Percentiles rank a stretch among this genome's conserved stretches.
phyloP scores from a whole-genome alignment of 768 basidiomycete genomes.

The Boletus vinaceobasis region DNA sequence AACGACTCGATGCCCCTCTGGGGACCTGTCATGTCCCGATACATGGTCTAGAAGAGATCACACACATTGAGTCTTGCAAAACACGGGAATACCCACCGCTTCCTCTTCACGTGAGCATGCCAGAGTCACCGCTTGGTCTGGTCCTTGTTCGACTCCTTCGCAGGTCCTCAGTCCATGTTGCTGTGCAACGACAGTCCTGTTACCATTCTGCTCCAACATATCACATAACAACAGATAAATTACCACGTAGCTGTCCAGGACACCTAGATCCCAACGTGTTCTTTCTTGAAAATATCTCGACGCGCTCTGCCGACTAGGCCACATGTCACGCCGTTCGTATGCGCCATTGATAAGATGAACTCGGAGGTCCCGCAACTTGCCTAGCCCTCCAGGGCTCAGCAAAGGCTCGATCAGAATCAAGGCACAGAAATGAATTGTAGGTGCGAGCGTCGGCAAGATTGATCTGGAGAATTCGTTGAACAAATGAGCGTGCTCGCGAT shows the following conservation, averaged over 20 bases:
- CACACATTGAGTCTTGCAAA: neutral
- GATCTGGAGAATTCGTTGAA: conserved; percentile 35
- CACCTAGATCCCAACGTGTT: conserved; percentile 49
- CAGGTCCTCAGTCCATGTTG: conserved; percentile 44
- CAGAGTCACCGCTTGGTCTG: conserved; percentile 42
- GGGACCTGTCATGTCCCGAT: conserved; percentile 53
- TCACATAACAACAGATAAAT: conserved; percentile 16
- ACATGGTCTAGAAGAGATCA: conserved; percentile 50
- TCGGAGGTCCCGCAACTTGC: conserved; percentile 42
- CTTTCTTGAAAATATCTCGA: conserved; percentile 34
- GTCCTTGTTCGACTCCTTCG: conserved; percentile 27
- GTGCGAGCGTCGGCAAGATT: conserved; percentile 48
- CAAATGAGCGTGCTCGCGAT: neutral
- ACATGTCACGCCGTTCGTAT: conserved; percentile 47
- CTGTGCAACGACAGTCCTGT: conserved; percentile 27
- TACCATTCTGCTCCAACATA: neutral
- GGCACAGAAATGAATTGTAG: conserved; percentile 43
- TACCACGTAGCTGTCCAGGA: conserved; percentile 54
- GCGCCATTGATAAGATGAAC: conserved; percentile 44
- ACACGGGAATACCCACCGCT: conserved; percentile 39
- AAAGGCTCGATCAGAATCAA: conserved; percentile 65
- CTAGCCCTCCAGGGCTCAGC: conserved; percentile 48
- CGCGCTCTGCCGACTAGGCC: conserved; percentile 47
- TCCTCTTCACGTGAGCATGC: conserved; percentile 64
- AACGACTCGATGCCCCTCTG: conserved; percentile 50